A percentile compares a stretch with the other conserved stretches of the same genome.
Conservation (phyloP, 805 yeast species). For the Candida sphagnicola region DNA sequence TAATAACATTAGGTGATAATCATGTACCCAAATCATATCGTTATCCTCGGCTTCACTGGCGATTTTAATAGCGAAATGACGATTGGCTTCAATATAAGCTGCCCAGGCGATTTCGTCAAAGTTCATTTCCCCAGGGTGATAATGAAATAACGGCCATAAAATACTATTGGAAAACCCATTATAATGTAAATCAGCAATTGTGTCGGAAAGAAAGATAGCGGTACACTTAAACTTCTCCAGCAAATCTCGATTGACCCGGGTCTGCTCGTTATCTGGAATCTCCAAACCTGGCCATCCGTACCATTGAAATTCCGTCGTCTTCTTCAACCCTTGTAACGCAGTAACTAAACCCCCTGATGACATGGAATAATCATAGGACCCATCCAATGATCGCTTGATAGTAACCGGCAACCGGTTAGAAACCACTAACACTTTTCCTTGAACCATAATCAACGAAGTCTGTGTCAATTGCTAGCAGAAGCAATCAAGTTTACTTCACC, state of each 20-base stretch:
- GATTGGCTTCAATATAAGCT: constrained; percentile 91
- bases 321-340: constrained; percentile 87
- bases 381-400: constrained; percentile 58
- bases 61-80: constrained; percentile 72
- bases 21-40: constrained; percentile 97
- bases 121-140: constrained; percentile 98
- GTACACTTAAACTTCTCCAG: constrained; percentile 78
- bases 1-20: constrained; percentile 91
- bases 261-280: constrained; percentile 73
- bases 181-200: constrained; percentile 91
- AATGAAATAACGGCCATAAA: constrained; percentile 97
- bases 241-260: constrained; percentile 64
- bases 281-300: constrained; percentile 95
- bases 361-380: constrained; percentile 79
- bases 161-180: constrained; percentile 95
- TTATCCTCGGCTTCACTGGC: constrained; percentile 68
- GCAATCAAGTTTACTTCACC: too few relatives aligned
- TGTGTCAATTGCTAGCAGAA: not conserved
- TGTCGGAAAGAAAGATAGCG: constrained; percentile 85
- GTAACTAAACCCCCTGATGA: constrained; percentile 97
- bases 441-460: constrained; percentile 9
- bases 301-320: constrained; percentile 86
- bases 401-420: constrained; percentile 96
- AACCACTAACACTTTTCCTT: constrained; percentile 84
- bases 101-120: constrained; percentile 98